Base-by-base conservation (phyloP, 2,329 filamentous ascomycete species). In the Ophiostoma ips region DNA sequence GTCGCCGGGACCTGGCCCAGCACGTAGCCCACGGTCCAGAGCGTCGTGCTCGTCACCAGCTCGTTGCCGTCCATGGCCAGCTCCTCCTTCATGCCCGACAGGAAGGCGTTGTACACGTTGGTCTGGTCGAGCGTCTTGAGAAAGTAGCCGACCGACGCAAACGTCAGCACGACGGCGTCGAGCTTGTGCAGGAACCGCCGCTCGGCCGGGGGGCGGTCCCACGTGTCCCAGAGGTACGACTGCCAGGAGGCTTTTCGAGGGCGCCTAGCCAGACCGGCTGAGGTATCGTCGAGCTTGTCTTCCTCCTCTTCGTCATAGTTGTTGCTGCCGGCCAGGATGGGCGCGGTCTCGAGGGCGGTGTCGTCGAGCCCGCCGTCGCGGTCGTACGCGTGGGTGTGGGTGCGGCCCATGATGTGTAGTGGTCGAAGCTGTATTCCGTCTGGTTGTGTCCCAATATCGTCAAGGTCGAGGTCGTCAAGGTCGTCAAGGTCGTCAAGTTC, bases 21-120 rank as follows among this genome's bases (percentile, higher is more conserved):
- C 0, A 77, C 72, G 55, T 82, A 82, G 9, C 78, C 78, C 0
- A 76, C 68, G 0, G 74, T 79, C 67, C 77, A 82, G 28, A 68
- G 71, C 0, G 75, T 71, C 47, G 60, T 62, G 52, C 68, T 60
- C 51, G 76, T 72, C 48, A 78, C 77, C 18, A 52, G 33, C 36
- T 79, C 63, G 54, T 78, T 78, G 1, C 68, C 67, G 41, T 72
- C 68, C 15, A 79, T 60, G 1, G 63, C 58, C 0, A 78, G 61
- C 50, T 77, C 73, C 56, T 77, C 71, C 57, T 75, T 70, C 71
- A 66, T 65, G 3, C 65, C 64, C 0, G 57, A 66, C 1, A 68
- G 64, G 40, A 62, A 70, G 4, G 67, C 68, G 57, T 69, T 70
- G 46, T 58, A 60, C 16, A 44, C 43, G 5, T 48, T 30, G 16